phyloP scores from a whole-genome alignment of 2,329 filamentous ascomycete genomes.

The Metarhizium album region DNA sequence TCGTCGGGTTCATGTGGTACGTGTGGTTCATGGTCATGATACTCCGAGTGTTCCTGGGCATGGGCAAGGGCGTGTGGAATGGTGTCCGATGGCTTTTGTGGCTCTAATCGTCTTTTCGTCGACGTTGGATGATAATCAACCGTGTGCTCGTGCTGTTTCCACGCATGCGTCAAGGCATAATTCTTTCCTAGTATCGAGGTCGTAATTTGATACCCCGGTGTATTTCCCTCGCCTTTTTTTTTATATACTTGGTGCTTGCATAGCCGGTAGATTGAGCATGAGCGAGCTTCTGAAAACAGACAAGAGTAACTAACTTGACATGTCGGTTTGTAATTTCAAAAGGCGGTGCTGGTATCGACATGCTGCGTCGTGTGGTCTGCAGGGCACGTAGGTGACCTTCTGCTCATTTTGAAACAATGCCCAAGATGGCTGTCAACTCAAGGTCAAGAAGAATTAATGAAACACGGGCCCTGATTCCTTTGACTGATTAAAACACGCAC shows the following conservation, averaged over 20 bases:
- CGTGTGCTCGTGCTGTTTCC: neutral
- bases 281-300: neutral
- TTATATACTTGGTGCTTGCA: slow-evolving; percentile 4
- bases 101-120: slow-evolving; percentile 37
- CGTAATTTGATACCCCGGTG: slow-evolving; percentile 2
- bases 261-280: neutral
- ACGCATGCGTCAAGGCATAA: neutral
- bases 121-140: neutral
- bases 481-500: neutral
- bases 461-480: neutral
- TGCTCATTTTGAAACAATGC: neutral
- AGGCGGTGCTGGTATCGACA: no score
- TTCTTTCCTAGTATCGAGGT: neutral
- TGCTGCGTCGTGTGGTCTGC: no score
- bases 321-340: neutral
- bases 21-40: slow-evolving; percentile 84
- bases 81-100: slow-evolving; percentile 75
- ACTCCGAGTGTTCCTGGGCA: slow-evolving; percentile 51
- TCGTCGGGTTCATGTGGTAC: slow-evolving; percentile 88
- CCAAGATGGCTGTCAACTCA: neutral
- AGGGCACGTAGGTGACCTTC: neutral
- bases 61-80: slow-evolving; percentile 47
- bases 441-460: neutral
- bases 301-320: neutral
- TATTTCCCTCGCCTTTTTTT: slow-evolving; percentile 5